Evolutionary conservation across 2,329 filamentous ascomycete species (phyloP), one percentile per base, ranked within the genome.

Genomic region (Talaromyces pinophilus): DNA sequence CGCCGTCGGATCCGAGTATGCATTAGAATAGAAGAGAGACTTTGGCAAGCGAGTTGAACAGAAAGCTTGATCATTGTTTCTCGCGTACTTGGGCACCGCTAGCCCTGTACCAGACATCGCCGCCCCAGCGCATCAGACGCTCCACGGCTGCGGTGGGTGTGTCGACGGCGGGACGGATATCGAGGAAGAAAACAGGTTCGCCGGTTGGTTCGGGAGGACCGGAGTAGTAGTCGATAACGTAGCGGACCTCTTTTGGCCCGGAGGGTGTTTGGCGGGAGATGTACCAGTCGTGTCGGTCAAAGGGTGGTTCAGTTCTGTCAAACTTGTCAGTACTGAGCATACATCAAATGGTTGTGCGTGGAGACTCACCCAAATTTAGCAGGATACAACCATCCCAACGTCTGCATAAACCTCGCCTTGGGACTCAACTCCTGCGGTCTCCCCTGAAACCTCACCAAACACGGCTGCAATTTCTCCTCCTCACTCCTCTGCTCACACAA

Each of bases 281-380:
- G 75, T 90, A 98, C 95, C 95, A 99, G 77, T 99, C 95, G 77
- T 99, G 95, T 68, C 95, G 88, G 79, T 99, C 95, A 73, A 99
- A 99, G 1, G 95, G 95, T 11, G 92, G 91, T 63, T 92, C 90
- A 7, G 90, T 89, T 5, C 90, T 92, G 69, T 40, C 8, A 2
- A 17, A 2, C 15, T 22, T 25, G 8, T 48, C n/a, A 30, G 15
- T 46, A 5, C 13, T 48, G 42, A 35, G 1, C 33, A 7, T 40
- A 15, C n/a, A 13, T 38, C 19, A 38, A 46, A 15, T 10, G 28
- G 22, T 25, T 25, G 25, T 42, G 10, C 28, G 19, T 1, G 4
- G 2, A 13, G 65, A 81, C 88, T 76, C 78, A 92, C 90, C 82
- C 90, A 80, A 91, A 99, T 73, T 88, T 90, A 67, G 86, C 82